Conservation (phyloP, 352 stramenopile species). For the Nothophytophthora sp. region DNA sequence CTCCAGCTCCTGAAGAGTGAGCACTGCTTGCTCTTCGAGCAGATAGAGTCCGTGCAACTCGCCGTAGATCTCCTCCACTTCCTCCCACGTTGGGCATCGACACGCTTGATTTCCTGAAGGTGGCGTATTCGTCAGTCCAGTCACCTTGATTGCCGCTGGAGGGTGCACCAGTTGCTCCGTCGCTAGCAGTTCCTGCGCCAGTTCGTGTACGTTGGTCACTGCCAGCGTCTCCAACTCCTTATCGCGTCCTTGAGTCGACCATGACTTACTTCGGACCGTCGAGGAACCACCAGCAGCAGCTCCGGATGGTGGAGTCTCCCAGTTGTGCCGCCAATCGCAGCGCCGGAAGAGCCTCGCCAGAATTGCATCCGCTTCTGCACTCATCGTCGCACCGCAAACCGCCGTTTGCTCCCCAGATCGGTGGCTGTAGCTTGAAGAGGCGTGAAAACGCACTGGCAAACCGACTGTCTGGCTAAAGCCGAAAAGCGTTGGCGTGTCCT, state of each 20-base stretch:
- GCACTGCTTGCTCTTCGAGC: conserved; percentile 8
- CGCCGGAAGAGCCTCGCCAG: conserved; percentile 31
- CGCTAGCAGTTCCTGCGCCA: conserved; percentile 17
- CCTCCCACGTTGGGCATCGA: conserved; percentile 16
- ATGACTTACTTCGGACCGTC: background rate
- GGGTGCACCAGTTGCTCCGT: conserved; percentile 23
- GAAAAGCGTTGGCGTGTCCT: too few species aligned
- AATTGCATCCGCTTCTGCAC: conserved; percentile 21
- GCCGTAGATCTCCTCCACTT: conserved; percentile 34
- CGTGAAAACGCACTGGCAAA: conserved; percentile 3
- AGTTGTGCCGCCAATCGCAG: conserved; percentile 12
- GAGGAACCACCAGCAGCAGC: background rate
- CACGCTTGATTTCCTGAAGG: conserved; percentile 3
- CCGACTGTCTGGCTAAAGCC: background rate
- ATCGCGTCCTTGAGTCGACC: background rate
- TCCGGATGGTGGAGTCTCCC: too few species aligned
- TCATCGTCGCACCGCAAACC: conserved; percentile 20
- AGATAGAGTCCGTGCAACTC: conserved; percentile 43
- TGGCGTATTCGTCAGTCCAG: background rate
- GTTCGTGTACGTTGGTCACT: conserved; percentile 26
- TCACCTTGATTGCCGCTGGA: background rate
- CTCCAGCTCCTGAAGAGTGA: conserved; percentile 24
- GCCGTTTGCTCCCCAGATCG: conserved; percentile 3
- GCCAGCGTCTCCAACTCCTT: conserved; percentile 21
- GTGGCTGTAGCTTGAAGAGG: conserved; percentile 24